phyloP scores from a whole-genome alignment of 1,139 yeast species.

The Geotrichum fermentans region DNA sequence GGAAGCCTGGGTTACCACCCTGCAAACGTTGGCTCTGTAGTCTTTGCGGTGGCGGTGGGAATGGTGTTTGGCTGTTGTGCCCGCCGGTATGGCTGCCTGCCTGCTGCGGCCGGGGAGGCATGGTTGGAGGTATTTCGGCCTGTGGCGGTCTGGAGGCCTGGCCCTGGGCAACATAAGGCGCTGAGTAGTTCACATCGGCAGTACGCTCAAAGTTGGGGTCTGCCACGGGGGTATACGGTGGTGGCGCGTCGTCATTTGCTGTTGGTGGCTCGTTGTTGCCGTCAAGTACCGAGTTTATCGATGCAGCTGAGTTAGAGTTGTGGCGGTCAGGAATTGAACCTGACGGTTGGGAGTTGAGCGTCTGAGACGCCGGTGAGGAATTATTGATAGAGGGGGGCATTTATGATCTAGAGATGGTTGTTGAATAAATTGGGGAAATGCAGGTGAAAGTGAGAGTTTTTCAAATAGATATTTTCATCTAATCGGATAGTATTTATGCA shows the following conservation, averaged over 20 bases:
- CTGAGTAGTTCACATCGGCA: slow-evolving; percentile 7
- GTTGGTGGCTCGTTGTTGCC: slow-evolving; percentile 16
- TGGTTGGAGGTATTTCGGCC: slow-evolving; percentile 11
- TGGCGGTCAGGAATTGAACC: too few relatives aligned
- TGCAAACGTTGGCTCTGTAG: slow-evolving; percentile 22
- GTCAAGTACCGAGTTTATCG: not conserved
- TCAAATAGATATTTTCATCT: too few relatives aligned
- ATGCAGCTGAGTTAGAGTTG: too few relatives aligned
- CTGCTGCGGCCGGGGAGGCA: slow-evolving; percentile 19
- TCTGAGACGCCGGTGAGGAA: not conserved
- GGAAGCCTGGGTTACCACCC: slow-evolving; percentile 49
- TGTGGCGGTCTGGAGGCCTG: slow-evolving; percentile 6
- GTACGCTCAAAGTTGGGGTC: slow-evolving; percentile 21
- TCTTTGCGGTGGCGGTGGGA: slow-evolving; percentile 18
- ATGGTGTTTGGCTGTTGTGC: slow-evolving; percentile 11
- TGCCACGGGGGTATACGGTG: slow-evolving; percentile 29
- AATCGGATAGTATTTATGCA: too few relatives aligned
- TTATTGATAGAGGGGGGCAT: not conserved
- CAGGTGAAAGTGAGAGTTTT: too few relatives aligned
- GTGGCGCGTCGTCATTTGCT: slow-evolving; percentile 26
- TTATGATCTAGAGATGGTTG: too few relatives aligned
- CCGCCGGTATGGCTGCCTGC: slow-evolving; percentile 12
- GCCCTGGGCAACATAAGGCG: slow-evolving; percentile 17
- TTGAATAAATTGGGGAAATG: too few relatives aligned
- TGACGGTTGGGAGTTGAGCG: not conserved